Base-by-base conservation (phyloP, 1,284 basidiomycete genomes). In the Papiliotrema laurentii region DNA sequence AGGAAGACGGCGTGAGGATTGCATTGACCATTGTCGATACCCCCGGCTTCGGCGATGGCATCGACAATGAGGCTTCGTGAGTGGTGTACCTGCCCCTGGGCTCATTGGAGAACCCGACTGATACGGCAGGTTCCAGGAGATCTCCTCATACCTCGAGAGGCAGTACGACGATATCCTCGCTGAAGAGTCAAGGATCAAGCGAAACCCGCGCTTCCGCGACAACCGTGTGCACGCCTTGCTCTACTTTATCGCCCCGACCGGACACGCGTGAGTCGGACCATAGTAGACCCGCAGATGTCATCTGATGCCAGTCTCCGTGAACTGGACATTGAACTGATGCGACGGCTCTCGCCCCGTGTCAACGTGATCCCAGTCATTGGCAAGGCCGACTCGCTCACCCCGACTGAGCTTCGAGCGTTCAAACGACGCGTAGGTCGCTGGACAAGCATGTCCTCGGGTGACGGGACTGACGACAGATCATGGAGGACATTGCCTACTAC, bases 91-190 rank as follows among this genome's bases (percentile, higher is more conserved):
- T 38, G 21, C 5, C n/a, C 7, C 22, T 27, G 28, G 38, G 34
- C 39, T 5, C 4, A 13, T 14, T 4, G 16, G 25, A 34, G 28
- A 27, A 38, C 25, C 40, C 41, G 26, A 24, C 18, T 50, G 30
- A 26, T 30, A 16, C 19, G 21, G 13, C 60, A 94, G 91, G 52
- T 96, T 96, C 77, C 86, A 89, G 69, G 94, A 97, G 75, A 98
- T 99, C 61, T 86, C 94, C 49, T 89, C 89, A 55, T 85, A 98
- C 77, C 85, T 99, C 56, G 96, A 99, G 75, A 86, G 94, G 55
- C 94, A 98, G 83, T 98, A 98, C 77, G 96, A 98, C 62, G 94
- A 98, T 66, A 97, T 98, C 72, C 81, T 99, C 56, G 92, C 94
- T 10, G 94, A 98, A 74, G 96, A 99, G 78, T 94, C 90, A 55